phyloP scores from a whole-genome alignment of 257 asterid species.

The Ehretia macrophylla region DNA sequence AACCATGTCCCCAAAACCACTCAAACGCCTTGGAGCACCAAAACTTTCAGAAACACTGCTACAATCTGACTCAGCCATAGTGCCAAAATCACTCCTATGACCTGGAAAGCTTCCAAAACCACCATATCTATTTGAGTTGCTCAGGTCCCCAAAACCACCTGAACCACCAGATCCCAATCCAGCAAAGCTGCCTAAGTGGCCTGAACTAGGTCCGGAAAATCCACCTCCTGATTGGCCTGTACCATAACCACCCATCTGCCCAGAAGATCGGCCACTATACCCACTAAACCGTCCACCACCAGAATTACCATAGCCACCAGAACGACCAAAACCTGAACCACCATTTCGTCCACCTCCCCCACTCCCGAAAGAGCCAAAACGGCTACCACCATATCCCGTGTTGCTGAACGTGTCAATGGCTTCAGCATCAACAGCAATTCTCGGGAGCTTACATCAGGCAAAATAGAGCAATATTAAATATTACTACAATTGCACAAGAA shows the following conservation, averaged over 20 bases:
- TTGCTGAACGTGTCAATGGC: not conserved
- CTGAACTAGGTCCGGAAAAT: constrained; percentile 36
- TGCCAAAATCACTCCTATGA: constrained; percentile 44
- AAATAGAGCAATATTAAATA: constrained; percentile 11
- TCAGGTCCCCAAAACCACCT: constrained; percentile 25
- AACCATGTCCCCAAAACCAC: constrained; percentile 51
- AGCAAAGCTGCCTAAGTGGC: constrained; percentile 22
- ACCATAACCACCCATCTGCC: constrained; percentile 38
- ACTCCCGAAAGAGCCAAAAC: constrained; percentile 33
- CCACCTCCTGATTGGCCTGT: constrained; percentile 37
- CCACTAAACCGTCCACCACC: constrained; percentile 32
- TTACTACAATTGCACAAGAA: not conserved
- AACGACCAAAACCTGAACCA: constrained; percentile 54
- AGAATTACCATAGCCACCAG: constrained; percentile 50
- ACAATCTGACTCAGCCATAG: too few relatives aligned
- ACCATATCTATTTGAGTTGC: constrained; percentile 31
- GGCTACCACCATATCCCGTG: constrained; percentile 21
- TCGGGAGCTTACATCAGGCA: constrained; percentile 41
- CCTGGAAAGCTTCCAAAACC: constrained; percentile 44
- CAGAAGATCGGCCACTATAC: constrained; percentile 23
- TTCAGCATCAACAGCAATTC: constrained; percentile 3
- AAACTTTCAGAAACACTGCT: constrained; percentile 5
- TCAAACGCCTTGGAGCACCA: constrained; percentile 35
- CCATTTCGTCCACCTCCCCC: constrained; percentile 52
- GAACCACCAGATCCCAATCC: constrained; percentile 10